A percentile compares a stretch with the other conserved stretches of the same genome.
Conservation (phyloP, 345 rosid species). For the Tarenaya hassleriana region DNA sequence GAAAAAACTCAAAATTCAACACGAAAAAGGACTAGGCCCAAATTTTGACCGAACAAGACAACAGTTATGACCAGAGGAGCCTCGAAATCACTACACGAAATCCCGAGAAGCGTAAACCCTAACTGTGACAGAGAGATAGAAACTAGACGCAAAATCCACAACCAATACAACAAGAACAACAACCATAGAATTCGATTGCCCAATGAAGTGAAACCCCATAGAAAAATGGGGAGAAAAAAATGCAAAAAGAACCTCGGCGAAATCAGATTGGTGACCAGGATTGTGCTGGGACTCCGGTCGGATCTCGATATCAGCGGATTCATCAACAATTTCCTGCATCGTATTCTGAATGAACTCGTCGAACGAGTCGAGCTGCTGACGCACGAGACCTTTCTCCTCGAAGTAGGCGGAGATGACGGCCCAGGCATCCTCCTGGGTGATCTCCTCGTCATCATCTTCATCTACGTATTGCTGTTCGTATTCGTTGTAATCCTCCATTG, state of each 20-base stretch:
- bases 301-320: constrained; percentile 89
- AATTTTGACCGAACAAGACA: not conserved
- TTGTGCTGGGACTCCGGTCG: constrained; percentile 97
- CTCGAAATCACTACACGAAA: constrained; percentile 8
- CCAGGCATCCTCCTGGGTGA: constrained; percentile 93
- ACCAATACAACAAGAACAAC: not conserved
- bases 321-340: constrained; percentile 95
- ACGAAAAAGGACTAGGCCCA: too few species aligned
- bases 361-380: constrained; percentile 92
- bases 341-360: constrained; percentile 96
- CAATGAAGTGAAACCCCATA: constrained; percentile 18
- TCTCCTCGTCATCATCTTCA: constrained; percentile 68
- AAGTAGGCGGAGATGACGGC: constrained; percentile 93
- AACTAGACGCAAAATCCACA: not conserved
- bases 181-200: not conserved
- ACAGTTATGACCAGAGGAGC: not conserved
- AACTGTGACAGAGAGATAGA: not conserved
- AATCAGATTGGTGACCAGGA: constrained; percentile 90
- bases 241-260: constrained; percentile 72
- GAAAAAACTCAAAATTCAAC: too few species aligned
- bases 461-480: constrained; percentile 46
- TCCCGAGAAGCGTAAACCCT: constrained; percentile 1
- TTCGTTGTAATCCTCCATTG: constrained; percentile 65
- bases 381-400: constrained; percentile 90
- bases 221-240: not conserved